Percentiles rank a stretch among this genome's conserved stretches.
phyloP scores from a whole-genome alignment of 441 rosid genomes.

The Populus hybrid region DNA sequence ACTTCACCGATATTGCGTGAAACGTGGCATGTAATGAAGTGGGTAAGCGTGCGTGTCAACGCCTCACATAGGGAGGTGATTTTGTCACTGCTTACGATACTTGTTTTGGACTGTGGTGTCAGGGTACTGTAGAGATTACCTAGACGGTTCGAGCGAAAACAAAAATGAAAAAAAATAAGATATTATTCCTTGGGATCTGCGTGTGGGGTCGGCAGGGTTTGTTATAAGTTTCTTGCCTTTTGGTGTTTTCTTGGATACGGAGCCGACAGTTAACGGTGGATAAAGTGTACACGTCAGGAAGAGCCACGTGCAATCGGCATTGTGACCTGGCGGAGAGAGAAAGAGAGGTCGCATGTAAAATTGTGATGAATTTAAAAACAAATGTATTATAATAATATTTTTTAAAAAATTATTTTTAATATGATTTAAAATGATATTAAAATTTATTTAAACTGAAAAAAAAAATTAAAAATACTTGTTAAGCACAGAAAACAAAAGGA shows the following conservation, averaged over 20 bases:
- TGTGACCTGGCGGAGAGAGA: conserved; percentile 7
- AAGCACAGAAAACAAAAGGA: no score
- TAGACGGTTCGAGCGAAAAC: conserved; percentile 16
- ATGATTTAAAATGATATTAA: no score
- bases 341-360: no score
- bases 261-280: conserved; percentile 33
- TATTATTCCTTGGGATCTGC: conserved; percentile 12
- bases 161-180: neutral
- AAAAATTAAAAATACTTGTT: no score
- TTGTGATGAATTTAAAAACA: no score
- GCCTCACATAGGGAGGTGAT: conserved; percentile 33
- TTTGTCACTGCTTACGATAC: conserved; percentile 86
- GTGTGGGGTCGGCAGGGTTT: conserved; percentile 25
- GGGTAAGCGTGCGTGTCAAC: conserved; percentile 33
- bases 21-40: conserved; percentile 59
- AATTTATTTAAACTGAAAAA: no score
- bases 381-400: no score
- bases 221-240: neutral
- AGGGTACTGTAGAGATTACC: neutral
- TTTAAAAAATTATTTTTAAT: no score
- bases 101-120: conserved; percentile 49
- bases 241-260: neutral
- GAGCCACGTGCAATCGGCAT: conserved; percentile 26
- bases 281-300: conserved; percentile 26
- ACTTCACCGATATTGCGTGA: conserved; percentile 17